These are phyloP conservation scores for Kluyveromyces lactis DNA, from an alignment of 805 yeast genomes.

Conservation along the genomic window DNA sequence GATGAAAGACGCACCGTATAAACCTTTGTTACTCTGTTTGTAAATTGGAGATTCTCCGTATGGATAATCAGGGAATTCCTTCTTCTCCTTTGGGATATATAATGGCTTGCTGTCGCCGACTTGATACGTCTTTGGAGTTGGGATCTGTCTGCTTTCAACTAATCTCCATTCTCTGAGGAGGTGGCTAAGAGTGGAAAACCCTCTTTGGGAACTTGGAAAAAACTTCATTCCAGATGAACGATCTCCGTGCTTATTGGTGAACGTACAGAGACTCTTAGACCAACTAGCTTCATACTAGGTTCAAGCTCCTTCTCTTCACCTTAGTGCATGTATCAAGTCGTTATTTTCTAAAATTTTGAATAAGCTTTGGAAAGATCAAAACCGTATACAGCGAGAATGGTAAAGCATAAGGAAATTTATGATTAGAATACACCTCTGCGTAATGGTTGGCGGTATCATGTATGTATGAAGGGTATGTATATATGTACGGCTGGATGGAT, in stretches of 20 bases:
- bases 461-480: too few relatives aligned
- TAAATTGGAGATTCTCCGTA: conserved; percentile 72
- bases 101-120: conserved; percentile 49
- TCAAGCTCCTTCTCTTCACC: too few relatives aligned
- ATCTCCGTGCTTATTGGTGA: background rate
- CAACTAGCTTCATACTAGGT: too few relatives aligned
- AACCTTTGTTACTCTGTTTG: conserved; percentile 80
- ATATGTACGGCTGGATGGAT: too few relatives aligned
- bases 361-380: too few relatives aligned
- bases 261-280: too few relatives aligned
- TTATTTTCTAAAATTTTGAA: too few relatives aligned
- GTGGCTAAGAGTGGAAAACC: conserved; percentile 13
- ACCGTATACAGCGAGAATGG: too few relatives aligned
- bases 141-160: conserved; percentile 41
- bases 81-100: conserved; percentile 36
- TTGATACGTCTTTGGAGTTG: conserved; percentile 35
- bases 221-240: conserved; percentile 4
- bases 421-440: too few relatives aligned
- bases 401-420: too few relatives aligned
- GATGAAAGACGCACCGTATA: conserved; percentile 82
- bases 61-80: conserved; percentile 55
- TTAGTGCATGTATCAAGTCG: too few relatives aligned
- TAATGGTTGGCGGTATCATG: too few relatives aligned
- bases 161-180: conserved; percentile 32
- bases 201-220: conserved; percentile 10